These are phyloP conservation scores for Hypoxylon sp. DNA, from an alignment of 2,329 filamentous ascomycete species.

Conservation along the genomic window DNA sequence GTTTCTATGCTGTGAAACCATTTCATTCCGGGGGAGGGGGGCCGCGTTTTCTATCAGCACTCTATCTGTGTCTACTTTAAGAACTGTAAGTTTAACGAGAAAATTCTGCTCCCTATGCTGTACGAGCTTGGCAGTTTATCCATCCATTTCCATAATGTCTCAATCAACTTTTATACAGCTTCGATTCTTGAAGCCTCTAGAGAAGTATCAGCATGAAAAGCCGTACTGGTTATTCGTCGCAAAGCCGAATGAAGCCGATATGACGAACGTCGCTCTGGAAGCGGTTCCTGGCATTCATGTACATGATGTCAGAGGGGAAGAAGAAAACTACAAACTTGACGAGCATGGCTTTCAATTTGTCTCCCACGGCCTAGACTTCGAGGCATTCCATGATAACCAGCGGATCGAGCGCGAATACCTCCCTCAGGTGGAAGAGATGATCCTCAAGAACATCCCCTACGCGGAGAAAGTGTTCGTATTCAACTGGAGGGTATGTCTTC, in stretches of 20 bases:
- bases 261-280: background rate
- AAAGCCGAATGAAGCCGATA: background rate
- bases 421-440: background rate
- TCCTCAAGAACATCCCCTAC: background rate
- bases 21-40: background rate
- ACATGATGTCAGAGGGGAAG: constrained; percentile 3
- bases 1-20: background rate
- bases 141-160: background rate
- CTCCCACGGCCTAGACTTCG: background rate
- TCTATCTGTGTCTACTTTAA: background rate
- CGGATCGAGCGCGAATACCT: background rate
- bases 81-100: background rate
- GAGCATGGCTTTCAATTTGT: background rate
- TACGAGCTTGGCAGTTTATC: background rate
- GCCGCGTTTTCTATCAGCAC: background rate
- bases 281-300: background rate
- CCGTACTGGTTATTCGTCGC: background rate
- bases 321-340: background rate
- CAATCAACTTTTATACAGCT: background rate
- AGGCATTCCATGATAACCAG: background rate
- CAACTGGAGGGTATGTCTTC: background rate
- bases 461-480: background rate
- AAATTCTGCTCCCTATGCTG: background rate
- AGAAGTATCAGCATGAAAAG: background rate
- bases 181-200: constrained; percentile 1